Evolutionary conservation across 768 basidiomycete species (phyloP), one percentile per base, ranked within the genome.

Genomic region (Pholiota molesta): DNA sequence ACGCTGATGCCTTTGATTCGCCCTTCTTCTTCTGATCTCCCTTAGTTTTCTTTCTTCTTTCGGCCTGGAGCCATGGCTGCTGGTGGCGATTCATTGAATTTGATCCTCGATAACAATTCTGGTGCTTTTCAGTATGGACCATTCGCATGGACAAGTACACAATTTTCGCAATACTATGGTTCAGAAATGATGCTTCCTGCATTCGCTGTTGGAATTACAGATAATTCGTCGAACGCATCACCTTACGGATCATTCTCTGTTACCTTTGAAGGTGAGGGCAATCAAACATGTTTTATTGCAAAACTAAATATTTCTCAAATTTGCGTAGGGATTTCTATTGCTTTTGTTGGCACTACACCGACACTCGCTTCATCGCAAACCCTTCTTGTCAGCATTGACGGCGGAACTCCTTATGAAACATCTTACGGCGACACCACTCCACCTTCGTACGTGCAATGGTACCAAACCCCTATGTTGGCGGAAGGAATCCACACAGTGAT

Each of bases 381-480:
- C 21, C 21, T 64, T 37, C 44, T 58, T 11, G 65, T 72, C 42
- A 67, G 63, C 16, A 69, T 73, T 26, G 70, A 73, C 45, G 66
- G 66, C 5, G 53, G 61, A 23, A 31, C 39, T 10, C 51, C 62
- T 5, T 65, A 56, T 40, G 57, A 53, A 10, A 40, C 60, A 3
- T 56, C 62, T 3, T 72, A 68, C 31, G 9, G 29, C 16, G 66
- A 65, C 29, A 35, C 59, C 9, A 33, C 52, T 7, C 71, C 68
- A 5, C 69, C 58, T 14, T 57, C 64, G 0, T 66, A 67, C 13
- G 26, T 62, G 68, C 59, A 74, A 40, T 73, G 68, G 71, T 72
- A 71, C 47, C 62, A 67, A 33, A 69, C 72, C 2, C 68, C 71
- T 0, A 21, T 44, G 2, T 55, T 73, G 3, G 10, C 56, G 2